phyloP scores from a whole-genome alignment of 345 rosid genomes.

The Laguncularia racemosa region DNA sequence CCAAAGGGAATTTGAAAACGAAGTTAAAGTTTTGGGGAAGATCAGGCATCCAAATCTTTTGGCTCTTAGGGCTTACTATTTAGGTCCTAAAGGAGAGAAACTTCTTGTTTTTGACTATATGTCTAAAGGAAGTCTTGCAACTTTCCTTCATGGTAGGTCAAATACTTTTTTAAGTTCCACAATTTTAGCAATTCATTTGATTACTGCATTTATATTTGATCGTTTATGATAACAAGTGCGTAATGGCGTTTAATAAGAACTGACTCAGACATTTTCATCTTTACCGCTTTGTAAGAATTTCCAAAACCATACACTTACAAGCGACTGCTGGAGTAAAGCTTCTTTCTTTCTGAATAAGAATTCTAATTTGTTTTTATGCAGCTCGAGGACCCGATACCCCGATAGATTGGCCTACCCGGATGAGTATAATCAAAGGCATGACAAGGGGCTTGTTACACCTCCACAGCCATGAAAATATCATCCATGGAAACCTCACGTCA shows the following conservation, averaged over 20 bases:
- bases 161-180: too few species aligned
- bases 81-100: conserved; percentile 96
- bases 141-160: conserved; percentile 77
- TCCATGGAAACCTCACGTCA: conserved; percentile 49
- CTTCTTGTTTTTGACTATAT: conserved; percentile 92
- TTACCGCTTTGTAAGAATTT: background rate
- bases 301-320: too few species aligned
- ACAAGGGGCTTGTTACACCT: conserved; percentile 61
- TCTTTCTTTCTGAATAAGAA: too few species aligned
- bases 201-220: background rate
- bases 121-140: conserved; percentile 78
- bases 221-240: background rate
- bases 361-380: conserved; percentile 28
- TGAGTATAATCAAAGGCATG: conserved; percentile 66
- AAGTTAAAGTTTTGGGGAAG: conserved; percentile 65
- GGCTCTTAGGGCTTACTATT: conserved; percentile 77
- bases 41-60: conserved; percentile 71
- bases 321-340: too few species aligned
- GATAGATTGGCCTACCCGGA: conserved; percentile 75
- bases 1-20: conserved; percentile 70
- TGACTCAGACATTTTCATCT: background rate
- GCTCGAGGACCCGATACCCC: conserved; percentile 85
- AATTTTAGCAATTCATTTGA: too few species aligned
- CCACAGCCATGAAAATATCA: conserved; percentile 57
- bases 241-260: background rate